These are phyloP conservation scores for Saturnispora hagleri DNA, from an alignment of 805 yeast genomes.

Conservation along the genomic window DNA sequence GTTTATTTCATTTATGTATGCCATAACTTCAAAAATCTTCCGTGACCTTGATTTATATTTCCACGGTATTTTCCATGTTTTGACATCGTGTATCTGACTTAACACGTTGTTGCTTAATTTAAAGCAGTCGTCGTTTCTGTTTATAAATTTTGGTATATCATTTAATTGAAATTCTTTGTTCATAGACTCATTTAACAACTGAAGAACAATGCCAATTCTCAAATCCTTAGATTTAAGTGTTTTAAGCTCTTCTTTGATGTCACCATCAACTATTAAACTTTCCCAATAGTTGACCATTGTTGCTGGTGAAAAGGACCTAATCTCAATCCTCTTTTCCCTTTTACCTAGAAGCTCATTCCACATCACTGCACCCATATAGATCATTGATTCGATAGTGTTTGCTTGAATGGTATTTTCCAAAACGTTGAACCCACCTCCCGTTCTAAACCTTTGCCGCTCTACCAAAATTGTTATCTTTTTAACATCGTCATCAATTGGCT, in stretches of 20 bases:
- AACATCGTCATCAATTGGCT: not conserved
- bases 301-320: conserved; percentile 8
- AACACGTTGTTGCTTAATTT: not conserved
- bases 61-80: conserved; percentile 11
- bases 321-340: not conserved
- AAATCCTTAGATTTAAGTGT: conserved; percentile 6
- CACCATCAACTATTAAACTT: not conserved
- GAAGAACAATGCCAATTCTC: conserved; percentile 7
- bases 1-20: conserved; percentile 17
- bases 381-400: conserved; percentile 46
- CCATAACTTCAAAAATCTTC: conserved; percentile 21
- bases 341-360: conserved; percentile 3
- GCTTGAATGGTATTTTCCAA: conserved; percentile 43
- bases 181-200: conserved; percentile 3
- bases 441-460: conserved; percentile 50
- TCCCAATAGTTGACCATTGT: conserved; percentile 28
- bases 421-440: conserved; percentile 36
- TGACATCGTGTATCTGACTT: not conserved
- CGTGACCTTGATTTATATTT: conserved; percentile 15
- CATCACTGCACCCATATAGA: conserved; percentile 18
- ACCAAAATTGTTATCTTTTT: conserved; percentile 37
- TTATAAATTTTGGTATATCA: not conserved
- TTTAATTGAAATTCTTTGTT: not conserved
- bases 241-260: not conserved
- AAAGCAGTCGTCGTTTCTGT: not conserved